Conservation (phyloP, 768 basidiomycete species). For the Podaxis sp. region DNA sequence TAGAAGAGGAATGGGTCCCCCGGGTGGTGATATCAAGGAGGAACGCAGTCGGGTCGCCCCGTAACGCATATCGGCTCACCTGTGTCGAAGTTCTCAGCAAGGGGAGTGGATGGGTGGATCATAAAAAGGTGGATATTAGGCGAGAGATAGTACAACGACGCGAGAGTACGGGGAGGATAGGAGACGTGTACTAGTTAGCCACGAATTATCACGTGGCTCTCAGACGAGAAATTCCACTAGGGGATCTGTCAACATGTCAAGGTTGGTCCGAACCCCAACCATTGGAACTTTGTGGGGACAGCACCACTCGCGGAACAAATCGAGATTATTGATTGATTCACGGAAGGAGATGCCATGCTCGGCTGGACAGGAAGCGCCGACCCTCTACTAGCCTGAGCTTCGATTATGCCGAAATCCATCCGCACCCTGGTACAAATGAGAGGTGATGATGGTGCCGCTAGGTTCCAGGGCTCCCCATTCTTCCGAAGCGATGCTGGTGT, state of each 20-base stretch:
- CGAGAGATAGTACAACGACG: too few species aligned
- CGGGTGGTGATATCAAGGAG: too few species aligned
- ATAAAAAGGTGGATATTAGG: too few species aligned
- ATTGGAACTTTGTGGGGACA: neutral
- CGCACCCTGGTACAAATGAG: constrained; percentile 1
- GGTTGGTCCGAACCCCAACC: neutral
- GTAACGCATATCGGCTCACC: too few species aligned
- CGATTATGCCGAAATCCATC: constrained; percentile 9
- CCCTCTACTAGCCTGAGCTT: neutral
- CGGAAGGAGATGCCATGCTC: neutral
- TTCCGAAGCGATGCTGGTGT: neutral
- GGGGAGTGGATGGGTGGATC: too few species aligned
- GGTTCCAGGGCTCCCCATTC: neutral
- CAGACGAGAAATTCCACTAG: too few species aligned
- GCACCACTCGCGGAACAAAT: neutral
- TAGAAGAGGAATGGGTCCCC: too few species aligned
- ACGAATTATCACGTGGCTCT: too few species aligned
- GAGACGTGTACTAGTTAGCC: too few species aligned
- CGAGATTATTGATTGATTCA: neutral
- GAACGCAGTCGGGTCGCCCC: too few species aligned
- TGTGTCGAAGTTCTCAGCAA: too few species aligned
- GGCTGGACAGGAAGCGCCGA: neutral
- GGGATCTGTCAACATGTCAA: neutral
- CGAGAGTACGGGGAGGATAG: too few species aligned
- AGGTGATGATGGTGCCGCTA: neutral